These are phyloP conservation scores for Malus hybrid DNA, from an alignment of 331 rosid species.

Conservation along the genomic window DNA sequence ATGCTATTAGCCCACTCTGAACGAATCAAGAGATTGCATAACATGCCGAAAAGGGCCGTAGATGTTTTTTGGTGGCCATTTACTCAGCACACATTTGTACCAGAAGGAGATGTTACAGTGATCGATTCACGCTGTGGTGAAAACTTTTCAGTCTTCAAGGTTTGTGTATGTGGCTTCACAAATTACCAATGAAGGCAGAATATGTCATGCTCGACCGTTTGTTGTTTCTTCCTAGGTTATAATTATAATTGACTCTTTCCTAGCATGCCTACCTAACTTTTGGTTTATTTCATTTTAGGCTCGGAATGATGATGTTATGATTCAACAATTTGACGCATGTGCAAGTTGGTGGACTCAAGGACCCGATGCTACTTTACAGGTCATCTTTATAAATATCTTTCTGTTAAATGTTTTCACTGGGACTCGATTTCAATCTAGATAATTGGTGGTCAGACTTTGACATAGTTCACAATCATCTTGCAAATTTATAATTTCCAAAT, in stretches of 20 bases:
- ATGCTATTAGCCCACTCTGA: constrained; percentile 53
- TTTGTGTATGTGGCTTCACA: constrained; percentile 21
- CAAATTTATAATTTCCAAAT: background rate
- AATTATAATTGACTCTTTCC: background rate
- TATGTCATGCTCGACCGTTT: background rate
- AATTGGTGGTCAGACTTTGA: background rate
- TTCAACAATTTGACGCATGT: constrained; percentile 88
- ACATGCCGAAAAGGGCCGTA: constrained; percentile 77
- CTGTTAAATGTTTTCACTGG: background rate
- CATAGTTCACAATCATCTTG: background rate
- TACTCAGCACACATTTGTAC: constrained; percentile 85
- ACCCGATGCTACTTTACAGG: constrained; percentile 89
- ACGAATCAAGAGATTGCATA: constrained; percentile 57
- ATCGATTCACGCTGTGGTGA: constrained; percentile 98
- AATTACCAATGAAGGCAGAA: background rate
- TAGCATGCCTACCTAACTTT: constrained; percentile 4
- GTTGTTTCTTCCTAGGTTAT: background rate
- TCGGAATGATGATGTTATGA: constrained; percentile 48
- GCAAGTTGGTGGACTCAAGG: constrained; percentile 99
- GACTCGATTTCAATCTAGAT: background rate
- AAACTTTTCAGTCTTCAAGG: constrained; percentile 88
- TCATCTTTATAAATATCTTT: constrained; percentile 28
- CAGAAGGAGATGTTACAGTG: constrained; percentile 67
- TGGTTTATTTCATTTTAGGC: constrained; percentile 11
- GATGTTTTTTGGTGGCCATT: constrained; percentile 96